A percentile compares a stretch with the other conserved stretches of the same genome.
These are phyloP conservation scores for Emmonsiellopsis sp. DNA, from an alignment of 2,329 filamentous ascomycete species.

Conservation along the genomic window DNA sequence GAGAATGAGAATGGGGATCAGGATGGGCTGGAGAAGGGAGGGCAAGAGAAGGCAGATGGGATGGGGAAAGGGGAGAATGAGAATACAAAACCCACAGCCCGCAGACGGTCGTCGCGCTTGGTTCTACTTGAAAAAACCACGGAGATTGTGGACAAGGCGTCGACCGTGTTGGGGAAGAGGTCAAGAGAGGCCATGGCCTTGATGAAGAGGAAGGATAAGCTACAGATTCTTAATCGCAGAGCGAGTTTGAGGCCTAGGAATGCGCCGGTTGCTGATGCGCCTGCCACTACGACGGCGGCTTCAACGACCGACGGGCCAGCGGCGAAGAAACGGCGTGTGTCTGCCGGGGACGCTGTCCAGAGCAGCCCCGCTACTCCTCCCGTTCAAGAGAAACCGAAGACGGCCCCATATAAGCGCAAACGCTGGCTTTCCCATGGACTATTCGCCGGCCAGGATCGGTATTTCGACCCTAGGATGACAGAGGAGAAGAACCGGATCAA, in stretches of 20 bases:
- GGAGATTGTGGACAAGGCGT: conserved; percentile 39
- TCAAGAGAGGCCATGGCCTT: conserved; percentile 44
- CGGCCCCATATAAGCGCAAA: conserved; percentile 44
- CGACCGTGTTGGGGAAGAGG: conserved; percentile 51
- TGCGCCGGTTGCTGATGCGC: conserved; percentile 10
- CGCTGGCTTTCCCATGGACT: conserved; percentile 74
- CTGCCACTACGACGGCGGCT: not conserved
- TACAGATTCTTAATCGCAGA: conserved; percentile 48
- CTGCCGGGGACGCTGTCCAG: conserved; percentile 21
- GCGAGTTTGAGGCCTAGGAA: conserved; percentile 49
- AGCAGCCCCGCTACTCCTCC: conserved; percentile 7
- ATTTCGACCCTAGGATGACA: conserved; percentile 37
- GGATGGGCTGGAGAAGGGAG: conserved; percentile 12
- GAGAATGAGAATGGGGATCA: not conserved
- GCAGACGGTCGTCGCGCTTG: conserved; percentile 35
- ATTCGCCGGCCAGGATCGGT: conserved; percentile 67
- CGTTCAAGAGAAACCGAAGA: conserved; percentile 15
- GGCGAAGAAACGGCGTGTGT: conserved; percentile 35
- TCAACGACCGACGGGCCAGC: conserved; percentile 20
- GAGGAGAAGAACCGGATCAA: conserved; percentile 33
- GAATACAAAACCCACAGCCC: conserved; percentile 13
- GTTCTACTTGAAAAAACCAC: conserved; percentile 34
- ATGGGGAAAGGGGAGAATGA: conserved; percentile 18
- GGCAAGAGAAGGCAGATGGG: conserved; percentile 13
- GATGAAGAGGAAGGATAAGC: conserved; percentile 39